Conservation (phyloP, 2,329 filamentous ascomycete genomes). For the Rutstroemia sydowiana region DNA sequence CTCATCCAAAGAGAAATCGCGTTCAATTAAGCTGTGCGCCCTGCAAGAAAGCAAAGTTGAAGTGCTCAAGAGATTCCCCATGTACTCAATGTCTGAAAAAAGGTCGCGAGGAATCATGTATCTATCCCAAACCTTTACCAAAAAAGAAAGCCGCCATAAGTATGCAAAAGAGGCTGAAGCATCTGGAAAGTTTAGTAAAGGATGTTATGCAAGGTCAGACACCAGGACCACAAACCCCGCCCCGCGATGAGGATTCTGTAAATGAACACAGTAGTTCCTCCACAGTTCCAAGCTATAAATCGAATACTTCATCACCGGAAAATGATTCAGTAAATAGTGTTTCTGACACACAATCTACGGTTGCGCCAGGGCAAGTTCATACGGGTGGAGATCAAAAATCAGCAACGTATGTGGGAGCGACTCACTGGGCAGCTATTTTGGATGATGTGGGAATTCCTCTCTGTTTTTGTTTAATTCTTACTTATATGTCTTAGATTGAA, state of each 20-base stretch:
- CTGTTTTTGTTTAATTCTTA: background rate
- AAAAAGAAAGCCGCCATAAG: conserved; percentile 33
- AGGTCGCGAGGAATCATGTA: conserved; percentile 39
- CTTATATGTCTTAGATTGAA: conserved; percentile 41
- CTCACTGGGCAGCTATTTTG: conserved; percentile 53
- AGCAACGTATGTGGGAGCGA: conserved; percentile 50
- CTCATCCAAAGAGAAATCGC: conserved; percentile 11
- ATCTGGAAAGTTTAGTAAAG: conserved; percentile 51
- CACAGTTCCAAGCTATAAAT: background rate
- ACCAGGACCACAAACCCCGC: background rate
- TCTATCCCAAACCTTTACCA: conserved; percentile 41
- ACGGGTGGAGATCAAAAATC: conserved; percentile 31
- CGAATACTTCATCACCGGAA: background rate
- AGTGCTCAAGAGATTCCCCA: conserved; percentile 46
- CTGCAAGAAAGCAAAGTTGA: conserved; percentile 27
- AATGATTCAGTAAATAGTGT: background rate
- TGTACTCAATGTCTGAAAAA: conserved; percentile 47
- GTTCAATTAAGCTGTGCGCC: conserved; percentile 14
- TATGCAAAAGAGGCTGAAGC: conserved; percentile 47
- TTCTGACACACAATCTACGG: background rate
- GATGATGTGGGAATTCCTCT: conserved; percentile 43
- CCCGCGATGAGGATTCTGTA: background rate
- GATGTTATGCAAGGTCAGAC: conserved; percentile 38
- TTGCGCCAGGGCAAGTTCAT: conserved; percentile 36
- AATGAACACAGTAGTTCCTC: background rate